Evolutionary conservation across 2,329 filamentous ascomycete species (phyloP), one percentile per base, ranked within the genome.

Genomic region (Trichoderma brevicompactum): DNA sequence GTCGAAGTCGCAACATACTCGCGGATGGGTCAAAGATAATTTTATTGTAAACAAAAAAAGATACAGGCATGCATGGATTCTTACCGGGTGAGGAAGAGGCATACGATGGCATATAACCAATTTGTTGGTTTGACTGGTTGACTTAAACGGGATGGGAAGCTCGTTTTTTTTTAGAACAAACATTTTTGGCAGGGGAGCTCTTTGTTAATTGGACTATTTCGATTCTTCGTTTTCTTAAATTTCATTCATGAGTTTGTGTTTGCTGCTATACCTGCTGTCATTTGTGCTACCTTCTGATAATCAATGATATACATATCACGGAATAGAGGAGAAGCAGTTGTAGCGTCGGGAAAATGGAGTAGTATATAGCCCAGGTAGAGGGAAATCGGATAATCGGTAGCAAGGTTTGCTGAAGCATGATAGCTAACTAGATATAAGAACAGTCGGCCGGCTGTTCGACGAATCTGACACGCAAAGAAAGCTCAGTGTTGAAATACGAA

Each of bases 1-100:
- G 65, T 66, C 59, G 65, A 58, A 64, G 12, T 53, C 46, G 48
- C 46, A 59, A 65, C 59, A 63, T 54, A 63, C 49, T 63, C 59
- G 59, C 59, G 28, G 7, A 63, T 13, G 38, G 32, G 28, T 41
- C 56, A 50, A 58, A 58, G 36, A 58, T 34, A 48, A 50, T 64
- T 41, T 41, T 40, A 52, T 36, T 50, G 36, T 50, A n/a, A 46
- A 43, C 15, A 63, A 52, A 63, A 53, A 53, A 53, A 54, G 41
- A 54, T 10, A 59, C 34, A 32, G 63, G 54, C 54, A 58, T 54
- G 63, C 48, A 44, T 46, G 63, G 63, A 53, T 34, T 49, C 43
- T 50, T 44, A 53, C 2, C n/a, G 43, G 61, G 19, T 41, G 50
- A 48, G 32, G 63, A 46, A 34, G 32, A 40, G 23, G 59, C 49